These are phyloP conservation scores for Quercus cerris DNA, from an alignment of 306 rosid species.

Conservation along the genomic window DNA sequence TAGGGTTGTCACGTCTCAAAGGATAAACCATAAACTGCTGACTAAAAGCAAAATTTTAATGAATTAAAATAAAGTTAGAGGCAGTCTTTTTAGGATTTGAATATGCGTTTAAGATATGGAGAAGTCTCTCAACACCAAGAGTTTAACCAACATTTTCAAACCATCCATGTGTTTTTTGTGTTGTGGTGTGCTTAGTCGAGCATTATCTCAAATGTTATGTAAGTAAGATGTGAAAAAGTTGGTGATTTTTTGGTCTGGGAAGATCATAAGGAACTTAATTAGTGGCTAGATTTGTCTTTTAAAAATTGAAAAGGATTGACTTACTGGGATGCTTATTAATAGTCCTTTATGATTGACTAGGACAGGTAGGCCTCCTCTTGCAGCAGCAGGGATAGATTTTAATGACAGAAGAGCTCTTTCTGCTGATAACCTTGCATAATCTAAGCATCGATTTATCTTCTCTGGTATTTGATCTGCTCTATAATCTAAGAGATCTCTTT, in stretches of 20 bases:
- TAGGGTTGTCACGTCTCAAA: constrained; percentile 16
- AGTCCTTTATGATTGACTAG: constrained; percentile 62
- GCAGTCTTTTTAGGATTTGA: not conserved
- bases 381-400: constrained; percentile 74
- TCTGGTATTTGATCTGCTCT: constrained; percentile 28
- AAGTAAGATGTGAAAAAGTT: no score
- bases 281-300: not conserved
- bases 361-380: constrained; percentile 84
- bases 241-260: no score
- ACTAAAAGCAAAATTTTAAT: not conserved
- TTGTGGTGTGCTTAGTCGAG: no score
- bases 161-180: no score
- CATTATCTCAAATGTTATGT: no score
- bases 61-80: not conserved
- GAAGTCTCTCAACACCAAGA: not conserved
- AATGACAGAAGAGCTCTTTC: constrained; percentile 51
- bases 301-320: constrained; percentile 20
- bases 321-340: constrained; percentile 73
- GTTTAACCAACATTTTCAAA: no score
- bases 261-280: not conserved
- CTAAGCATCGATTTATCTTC: constrained; percentile 35
- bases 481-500: not conserved
- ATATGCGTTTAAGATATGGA: not conserved
- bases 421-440: constrained; percentile 58
- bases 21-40: not conserved